Conservation (phyloP, 2,329 filamentous ascomycete genomes). For the Colletotrichum limetticola region DNA sequence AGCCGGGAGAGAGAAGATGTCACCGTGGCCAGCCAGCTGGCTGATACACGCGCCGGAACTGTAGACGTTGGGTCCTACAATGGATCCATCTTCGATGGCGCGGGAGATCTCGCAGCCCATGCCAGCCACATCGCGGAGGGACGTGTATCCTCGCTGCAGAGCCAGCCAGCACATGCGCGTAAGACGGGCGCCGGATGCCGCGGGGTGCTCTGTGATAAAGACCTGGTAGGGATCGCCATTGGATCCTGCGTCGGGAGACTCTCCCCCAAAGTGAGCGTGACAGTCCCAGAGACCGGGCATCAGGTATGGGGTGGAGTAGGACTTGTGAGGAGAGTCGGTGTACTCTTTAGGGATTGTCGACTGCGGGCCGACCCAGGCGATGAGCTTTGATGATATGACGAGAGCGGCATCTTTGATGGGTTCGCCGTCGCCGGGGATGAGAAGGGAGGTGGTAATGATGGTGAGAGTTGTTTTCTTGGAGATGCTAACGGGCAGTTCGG, state of each 20-base stretch:
- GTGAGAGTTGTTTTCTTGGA: constrained; percentile 41
- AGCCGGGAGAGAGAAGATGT: constrained; percentile 51
- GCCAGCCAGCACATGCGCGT: constrained; percentile 52
- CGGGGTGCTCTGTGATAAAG: constrained; percentile 39
- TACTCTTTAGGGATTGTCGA: constrained; percentile 43
- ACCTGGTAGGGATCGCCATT: constrained; percentile 31
- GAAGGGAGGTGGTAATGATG: constrained; percentile 46
- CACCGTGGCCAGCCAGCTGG: constrained; percentile 61
- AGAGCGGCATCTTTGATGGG: constrained; percentile 52
- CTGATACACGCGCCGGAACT: constrained; percentile 54
- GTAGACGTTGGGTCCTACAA: constrained; percentile 61
- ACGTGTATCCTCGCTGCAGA: constrained; percentile 60
- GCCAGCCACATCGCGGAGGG: constrained; percentile 57
- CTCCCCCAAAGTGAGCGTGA: constrained; percentile 58
- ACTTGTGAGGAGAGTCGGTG: constrained; percentile 41
- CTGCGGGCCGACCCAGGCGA: constrained; percentile 52
- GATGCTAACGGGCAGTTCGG: neutral
- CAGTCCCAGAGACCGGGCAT: constrained; percentile 66
- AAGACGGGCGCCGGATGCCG: constrained; percentile 52
- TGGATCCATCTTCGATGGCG: constrained; percentile 44
- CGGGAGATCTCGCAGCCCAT: constrained; percentile 32
- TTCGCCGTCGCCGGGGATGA: constrained; percentile 58
- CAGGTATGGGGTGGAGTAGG: constrained; percentile 51
- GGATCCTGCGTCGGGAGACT: constrained; percentile 38
- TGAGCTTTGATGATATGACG: constrained; percentile 49